Conservation (phyloP, 139 green algal species). For the Chlamydomonas urium region DNA sequence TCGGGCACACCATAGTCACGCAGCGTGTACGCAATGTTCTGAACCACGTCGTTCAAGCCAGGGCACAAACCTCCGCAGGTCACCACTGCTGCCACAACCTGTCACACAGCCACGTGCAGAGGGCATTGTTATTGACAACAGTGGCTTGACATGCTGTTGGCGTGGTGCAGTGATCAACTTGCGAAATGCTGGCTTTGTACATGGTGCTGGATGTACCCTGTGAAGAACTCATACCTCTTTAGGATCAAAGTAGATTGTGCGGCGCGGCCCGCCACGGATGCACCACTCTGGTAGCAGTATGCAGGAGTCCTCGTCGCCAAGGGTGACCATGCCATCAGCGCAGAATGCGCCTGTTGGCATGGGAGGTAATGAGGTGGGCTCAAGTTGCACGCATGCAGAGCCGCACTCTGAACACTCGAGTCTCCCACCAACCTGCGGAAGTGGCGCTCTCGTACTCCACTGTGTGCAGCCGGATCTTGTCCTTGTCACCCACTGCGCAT, state of each 20-base stretch:
- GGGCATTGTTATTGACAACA: background rate
- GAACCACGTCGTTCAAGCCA: constrained; percentile 96
- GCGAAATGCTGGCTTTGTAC: background rate
- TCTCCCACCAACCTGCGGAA: constrained; percentile 50
- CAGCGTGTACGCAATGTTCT: constrained; percentile 81
- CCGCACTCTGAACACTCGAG: background rate
- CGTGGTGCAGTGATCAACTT: background rate
- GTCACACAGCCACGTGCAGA: too few relatives aligned
- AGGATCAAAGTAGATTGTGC: constrained; percentile 78
- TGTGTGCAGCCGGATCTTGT: constrained; percentile 68
- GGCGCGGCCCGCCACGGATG: constrained; percentile 72
- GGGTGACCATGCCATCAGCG: constrained; percentile 20
- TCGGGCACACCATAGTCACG: constrained; percentile 75
- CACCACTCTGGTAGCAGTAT: constrained; percentile 68
- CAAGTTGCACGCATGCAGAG: background rate
- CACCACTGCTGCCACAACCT: constrained; percentile 84
- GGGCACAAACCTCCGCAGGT: constrained; percentile 97
- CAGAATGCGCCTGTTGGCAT: constrained; percentile 5
- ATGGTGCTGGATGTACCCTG: background rate
- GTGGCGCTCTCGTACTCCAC: constrained; percentile 66
- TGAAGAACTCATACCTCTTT: constrained; percentile 24
- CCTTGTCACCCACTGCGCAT: constrained; percentile 67
- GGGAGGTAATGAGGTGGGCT: background rate
- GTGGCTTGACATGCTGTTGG: background rate
- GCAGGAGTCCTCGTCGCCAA: constrained; percentile 57